These are phyloP conservation scores for Grigorovia jiainica DNA, from an alignment of 805 yeast genomes.

Conservation along the genomic window DNA sequence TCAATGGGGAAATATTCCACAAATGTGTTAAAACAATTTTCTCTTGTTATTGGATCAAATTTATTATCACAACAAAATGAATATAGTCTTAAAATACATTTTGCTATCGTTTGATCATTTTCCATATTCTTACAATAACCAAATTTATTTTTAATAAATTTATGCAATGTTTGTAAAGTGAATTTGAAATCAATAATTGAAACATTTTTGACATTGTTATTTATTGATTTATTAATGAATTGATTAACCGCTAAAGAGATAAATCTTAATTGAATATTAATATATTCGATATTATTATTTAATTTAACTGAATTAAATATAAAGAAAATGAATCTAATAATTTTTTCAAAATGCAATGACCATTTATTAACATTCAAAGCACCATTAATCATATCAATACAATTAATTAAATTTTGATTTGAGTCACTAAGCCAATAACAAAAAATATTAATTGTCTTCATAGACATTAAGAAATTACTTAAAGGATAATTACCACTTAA, in stretches of 20 bases:
- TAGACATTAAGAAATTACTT: conserved; percentile 4
- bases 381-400: conserved; percentile 12
- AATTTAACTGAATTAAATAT: conserved; percentile 14
- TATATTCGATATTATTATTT: conserved; percentile 2
- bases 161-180: conserved; percentile 8
- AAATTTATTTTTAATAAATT: conserved; percentile 9
- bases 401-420: conserved; percentile 8
- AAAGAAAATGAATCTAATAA: conserved; percentile 19
- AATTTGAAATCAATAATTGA: conserved; percentile 15
- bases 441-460: conserved; percentile 13
- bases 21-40: conserved; percentile 9
- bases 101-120: conserved; percentile 1
- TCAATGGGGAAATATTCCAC: conserved; percentile 12
- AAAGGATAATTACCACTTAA: conserved; percentile 8
- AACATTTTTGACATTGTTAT: conserved; percentile 1
- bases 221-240: conserved; percentile 5
- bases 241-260: conserved; percentile 12
- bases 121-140: conserved; percentile 9
- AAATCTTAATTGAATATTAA: conserved; percentile 11
- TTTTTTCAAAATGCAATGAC: conserved; percentile 19
- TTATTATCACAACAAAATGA: conserved; percentile 6
- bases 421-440: conserved; percentile 19
- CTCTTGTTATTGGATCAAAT: background rate
- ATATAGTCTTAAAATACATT: conserved; percentile 19
- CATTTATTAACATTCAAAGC: conserved; percentile 13